These are phyloP conservation scores for Cruciata laevipes DNA, from an alignment of 257 asterid genomes.

Conservation along the genomic window DNA sequence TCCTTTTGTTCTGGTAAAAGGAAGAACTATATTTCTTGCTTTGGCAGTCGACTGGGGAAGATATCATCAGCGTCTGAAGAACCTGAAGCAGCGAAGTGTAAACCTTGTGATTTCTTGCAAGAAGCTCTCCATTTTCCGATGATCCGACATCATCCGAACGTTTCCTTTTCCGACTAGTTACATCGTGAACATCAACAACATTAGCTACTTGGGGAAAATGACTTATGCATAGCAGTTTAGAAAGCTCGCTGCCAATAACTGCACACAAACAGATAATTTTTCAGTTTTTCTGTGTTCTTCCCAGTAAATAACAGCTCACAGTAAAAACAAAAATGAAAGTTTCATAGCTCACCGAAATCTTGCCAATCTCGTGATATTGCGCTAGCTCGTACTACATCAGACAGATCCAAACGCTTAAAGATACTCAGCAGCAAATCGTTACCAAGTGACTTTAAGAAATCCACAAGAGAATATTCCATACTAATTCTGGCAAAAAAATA, in stretches of 20 bases:
- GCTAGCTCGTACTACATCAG: too few species aligned
- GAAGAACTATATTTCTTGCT: conserved; percentile 49
- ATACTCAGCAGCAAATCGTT: too few species aligned
- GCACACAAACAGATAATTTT: too few species aligned
- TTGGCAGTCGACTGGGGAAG: conserved; percentile 42
- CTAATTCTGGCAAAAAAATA: too few species aligned
- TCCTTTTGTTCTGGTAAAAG: conserved; percentile 64
- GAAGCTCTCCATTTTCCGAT: neutral
- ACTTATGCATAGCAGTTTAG: conserved; percentile 51
- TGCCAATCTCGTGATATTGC: too few species aligned
- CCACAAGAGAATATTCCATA: too few species aligned
- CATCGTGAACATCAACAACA: conserved; percentile 19
- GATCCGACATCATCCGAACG: conserved; percentile 20
- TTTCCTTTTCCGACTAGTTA: neutral
- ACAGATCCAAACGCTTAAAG: too few species aligned
- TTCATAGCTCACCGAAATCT: too few species aligned
- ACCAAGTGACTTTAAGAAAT: too few species aligned
- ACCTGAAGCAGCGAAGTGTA: conserved; percentile 52
- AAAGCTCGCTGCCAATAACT: conserved; percentile 52
- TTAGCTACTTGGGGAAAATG: conserved; percentile 49
- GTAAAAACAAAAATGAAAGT: too few species aligned
- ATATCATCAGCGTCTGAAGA: conserved; percentile 35
- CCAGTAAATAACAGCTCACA: too few species aligned
- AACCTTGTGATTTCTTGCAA: conserved; percentile 42
- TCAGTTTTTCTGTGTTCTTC: too few species aligned